Conservation (phyloP, 768 basidiomycete species). For the Dacryopinax primogenitus region DNA sequence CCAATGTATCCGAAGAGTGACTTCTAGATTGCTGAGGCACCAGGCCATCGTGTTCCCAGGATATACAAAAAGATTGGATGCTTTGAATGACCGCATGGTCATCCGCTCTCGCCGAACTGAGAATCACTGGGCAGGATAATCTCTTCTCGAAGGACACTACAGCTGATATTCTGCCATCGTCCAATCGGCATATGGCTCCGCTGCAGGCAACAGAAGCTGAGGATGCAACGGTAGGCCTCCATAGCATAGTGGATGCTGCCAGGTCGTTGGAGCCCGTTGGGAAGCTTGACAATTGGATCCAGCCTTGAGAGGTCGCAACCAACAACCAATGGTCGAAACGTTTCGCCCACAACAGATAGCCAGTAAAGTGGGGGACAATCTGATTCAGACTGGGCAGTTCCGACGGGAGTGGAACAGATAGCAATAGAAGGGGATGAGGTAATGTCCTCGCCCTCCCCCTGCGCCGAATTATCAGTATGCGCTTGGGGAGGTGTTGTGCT, state of each 20-base stretch:
- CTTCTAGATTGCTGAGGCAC: not conserved
- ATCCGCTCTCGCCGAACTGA: not conserved
- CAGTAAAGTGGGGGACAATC: not conserved
- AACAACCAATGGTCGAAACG: not conserved
- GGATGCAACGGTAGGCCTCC: not conserved
- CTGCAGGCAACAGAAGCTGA: not conserved
- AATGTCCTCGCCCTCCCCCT: too few species aligned
- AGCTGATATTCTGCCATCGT: too few species aligned
- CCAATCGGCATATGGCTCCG: not conserved
- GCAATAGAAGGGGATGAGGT: too few species aligned
- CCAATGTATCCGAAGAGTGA: not conserved
- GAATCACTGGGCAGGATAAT: not conserved
- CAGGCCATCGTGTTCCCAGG: not conserved
- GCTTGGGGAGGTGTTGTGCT: too few species aligned
- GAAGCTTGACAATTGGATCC: not conserved
- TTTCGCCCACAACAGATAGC: not conserved
- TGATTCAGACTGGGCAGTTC: too few species aligned
- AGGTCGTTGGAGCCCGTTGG: not conserved
- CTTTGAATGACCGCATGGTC: not conserved
- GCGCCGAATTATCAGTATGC: too few species aligned
- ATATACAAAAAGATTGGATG: not conserved
- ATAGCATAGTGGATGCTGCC: not conserved
- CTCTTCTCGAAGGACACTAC: not conserved
- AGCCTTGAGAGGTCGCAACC: not conserved
- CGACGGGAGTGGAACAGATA: too few species aligned